phyloP scores from a whole-genome alignment of 139 green algal genomes.

The Parachlorella kessleri region DNA sequence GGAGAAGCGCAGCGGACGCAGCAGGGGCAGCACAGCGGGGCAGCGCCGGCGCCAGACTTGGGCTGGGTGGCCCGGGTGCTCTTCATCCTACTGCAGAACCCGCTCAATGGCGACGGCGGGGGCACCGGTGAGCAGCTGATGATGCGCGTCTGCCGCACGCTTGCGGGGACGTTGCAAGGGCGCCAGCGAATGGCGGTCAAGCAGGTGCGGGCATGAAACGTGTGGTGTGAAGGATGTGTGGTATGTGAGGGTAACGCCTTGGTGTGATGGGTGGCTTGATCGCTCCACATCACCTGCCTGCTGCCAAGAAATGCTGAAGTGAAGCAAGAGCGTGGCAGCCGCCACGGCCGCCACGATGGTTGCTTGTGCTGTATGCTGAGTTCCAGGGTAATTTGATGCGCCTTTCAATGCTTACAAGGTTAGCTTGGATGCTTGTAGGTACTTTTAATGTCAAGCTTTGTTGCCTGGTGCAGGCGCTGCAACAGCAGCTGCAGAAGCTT shows the following conservation, averaged over 20 bases:
- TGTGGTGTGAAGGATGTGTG: no score
- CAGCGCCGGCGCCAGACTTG: slow-evolving; percentile 9
- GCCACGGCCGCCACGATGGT: no score
- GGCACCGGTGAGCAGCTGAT: slow-evolving; percentile 13
- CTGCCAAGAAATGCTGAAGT: no score
- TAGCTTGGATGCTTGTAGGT: background rate
- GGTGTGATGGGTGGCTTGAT: no score
- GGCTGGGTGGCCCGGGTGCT: slow-evolving; percentile 32
- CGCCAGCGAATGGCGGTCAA: no score
- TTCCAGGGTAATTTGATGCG: background rate
- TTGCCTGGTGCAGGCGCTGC: slow-evolving; percentile 19
- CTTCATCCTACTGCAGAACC: slow-evolving; percentile 47
- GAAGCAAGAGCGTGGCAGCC: no score
- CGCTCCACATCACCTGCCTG: no score
- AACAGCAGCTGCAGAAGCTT: slow-evolving; percentile 41
- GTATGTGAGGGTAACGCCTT: no score
- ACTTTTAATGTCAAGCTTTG: background rate
- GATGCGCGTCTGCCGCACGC: slow-evolving; percentile 1
- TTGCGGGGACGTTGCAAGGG: background rate
- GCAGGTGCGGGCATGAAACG: no score
- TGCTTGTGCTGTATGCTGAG: no score
- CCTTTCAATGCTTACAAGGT: background rate
- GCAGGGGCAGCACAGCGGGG: background rate
- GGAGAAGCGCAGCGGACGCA: background rate
- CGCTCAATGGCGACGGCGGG: slow-evolving; percentile 40